These are phyloP conservation scores for Yarrowia osloensis DNA, from an alignment of 805 yeast species.

Conservation along the genomic window DNA sequence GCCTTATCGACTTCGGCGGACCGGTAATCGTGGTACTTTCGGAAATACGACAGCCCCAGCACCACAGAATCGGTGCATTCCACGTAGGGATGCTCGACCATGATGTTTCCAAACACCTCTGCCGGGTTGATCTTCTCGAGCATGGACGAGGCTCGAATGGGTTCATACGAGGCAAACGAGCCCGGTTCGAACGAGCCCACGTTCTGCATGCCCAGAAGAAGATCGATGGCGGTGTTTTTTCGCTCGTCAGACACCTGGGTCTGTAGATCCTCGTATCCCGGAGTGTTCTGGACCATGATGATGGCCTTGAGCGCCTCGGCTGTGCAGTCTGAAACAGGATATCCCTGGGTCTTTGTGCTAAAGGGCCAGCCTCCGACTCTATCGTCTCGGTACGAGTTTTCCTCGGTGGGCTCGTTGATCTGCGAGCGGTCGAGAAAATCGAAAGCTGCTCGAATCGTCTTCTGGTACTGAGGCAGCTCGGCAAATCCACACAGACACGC, in stretches of 20 bases:
- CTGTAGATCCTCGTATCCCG: slow-evolving; percentile 52
- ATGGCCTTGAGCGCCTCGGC: slow-evolving; percentile 95
- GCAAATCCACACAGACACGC: slow-evolving; percentile 78
- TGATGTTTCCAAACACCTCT: slow-evolving; percentile 95
- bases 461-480: slow-evolving; percentile 63
- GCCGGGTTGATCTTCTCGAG: slow-evolving; percentile 89
- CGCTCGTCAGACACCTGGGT: slow-evolving; percentile 56
- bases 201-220: slow-evolving; percentile 75
- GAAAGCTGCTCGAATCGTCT: slow-evolving; percentile 64
- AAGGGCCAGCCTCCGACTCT: slow-evolving; percentile 95
- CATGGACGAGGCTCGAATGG: slow-evolving; percentile 73
- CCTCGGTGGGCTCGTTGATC: slow-evolving; percentile 74
- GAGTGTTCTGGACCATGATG: slow-evolving; percentile 79
- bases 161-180: slow-evolving; percentile 89
- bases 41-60: slow-evolving; percentile 79
- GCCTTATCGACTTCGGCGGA: slow-evolving; percentile 65
- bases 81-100: slow-evolving; percentile 98
- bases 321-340: slow-evolving; percentile 94
- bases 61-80: slow-evolving; percentile 97
- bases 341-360: slow-evolving; percentile 93
- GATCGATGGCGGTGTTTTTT: slow-evolving; percentile 71
- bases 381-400: slow-evolving; percentile 78
- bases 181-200: slow-evolving; percentile 78
- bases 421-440: slow-evolving; percentile 78
- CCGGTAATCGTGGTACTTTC: slow-evolving; percentile 64